Base-by-base conservation (phyloP, 2,329 filamentous ascomycete genomes). In the Diaporthe capsici region DNA sequence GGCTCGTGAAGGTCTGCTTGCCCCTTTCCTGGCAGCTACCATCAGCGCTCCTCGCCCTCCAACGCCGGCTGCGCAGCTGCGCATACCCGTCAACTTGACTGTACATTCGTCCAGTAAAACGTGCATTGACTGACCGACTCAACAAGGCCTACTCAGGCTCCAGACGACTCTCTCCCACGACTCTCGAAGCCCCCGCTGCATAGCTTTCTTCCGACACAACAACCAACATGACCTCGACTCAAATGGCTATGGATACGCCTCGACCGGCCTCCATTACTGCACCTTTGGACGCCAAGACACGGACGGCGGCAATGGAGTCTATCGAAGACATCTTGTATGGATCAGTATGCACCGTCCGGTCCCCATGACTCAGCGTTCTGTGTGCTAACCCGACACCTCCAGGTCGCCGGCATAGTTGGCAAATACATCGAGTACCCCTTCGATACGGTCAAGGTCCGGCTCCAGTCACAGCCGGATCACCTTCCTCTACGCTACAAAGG, bases 401-500 rank as follows among this genome's bases (percentile, higher is more conserved):
- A 95, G 94, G 84, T 91, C 76, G 96, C 96, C 73, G 97, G 97
- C 76, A 91, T 97, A 76, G 92, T 95, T 49, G 96, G 96, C 77
- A 99, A 98, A 87, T 95, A 96, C 84, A 96, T 99, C 82, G 97
- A 99, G 84, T 99, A 98, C 83, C 97, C 97, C 34, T 99, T 99
- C 85, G 97, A 99, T 85, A 99, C 97, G 0, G 93, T 99, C 84
- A 99, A 99, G 86, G 97, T 99, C 76, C 94, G 97, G 55, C 91
- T 99, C 15, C 97, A 99, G 84, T 97, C 96, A n/a, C 96, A 98
- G 84, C 94, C 95, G 47, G 94, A 96, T 83, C 91, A 93, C 80
- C 88, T 95, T 3, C 95, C 95, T 22, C 90, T 96, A 28, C 92
- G 91, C 76, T 98, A 98, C 84, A 92, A 87, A 8, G 97, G 97